Base-by-base conservation (phyloP, 2,329 filamentous ascomycete genomes). In the Venturia nashicola region DNA sequence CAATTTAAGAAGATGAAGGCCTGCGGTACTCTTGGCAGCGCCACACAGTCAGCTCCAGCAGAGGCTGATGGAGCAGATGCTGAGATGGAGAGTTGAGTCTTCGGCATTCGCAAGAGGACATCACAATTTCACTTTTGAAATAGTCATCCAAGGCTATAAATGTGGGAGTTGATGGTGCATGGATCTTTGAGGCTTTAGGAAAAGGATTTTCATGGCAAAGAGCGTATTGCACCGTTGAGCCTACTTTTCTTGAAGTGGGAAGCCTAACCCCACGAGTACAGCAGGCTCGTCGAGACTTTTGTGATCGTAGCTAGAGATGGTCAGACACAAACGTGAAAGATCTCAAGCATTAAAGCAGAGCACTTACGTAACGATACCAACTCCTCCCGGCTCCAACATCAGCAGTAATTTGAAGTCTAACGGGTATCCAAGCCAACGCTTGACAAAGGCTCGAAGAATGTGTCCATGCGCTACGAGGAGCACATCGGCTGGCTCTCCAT, bases 401-500 rank as follows among this genome's bases (percentile, higher is more conserved):
- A 80, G 71, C 12, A 72, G 68, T 27, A 80, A 66, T 5, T 71
- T 70, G 46, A 74, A 73, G n/a, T 75, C 75, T 66, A 80, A 66
- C 1, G 75, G 69, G 65, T 75, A 76, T 4, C 71, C 71, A 57
- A 80, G 65, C 79, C 78, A 81, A 9, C 79, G 69, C 69, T 78
- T 80, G 2, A 75, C 73, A 65, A 81, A 79, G 4, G 74, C 76
- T 36, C 78, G 75, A 5, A 80, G 73, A 20, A 79, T 72, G 67
- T 75, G 77, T 9, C 78, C 78, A 65, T 80, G 77, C 1, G 77
- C 73, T 36, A 63, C 70, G 32, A 75, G 18, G 16, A 75, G 62
- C 9, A 79, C 68, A 69, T 79, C 76, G 23, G 69, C 69, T 16
- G 75, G 68, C 8, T 72, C 72, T 62, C 74, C 75, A 1, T 74